Evolutionary conservation across 108 stramenopile genomes (phyloP), one percentile per base, ranked within the genome.

Genomic region (Schizochytrium sp.): DNA sequence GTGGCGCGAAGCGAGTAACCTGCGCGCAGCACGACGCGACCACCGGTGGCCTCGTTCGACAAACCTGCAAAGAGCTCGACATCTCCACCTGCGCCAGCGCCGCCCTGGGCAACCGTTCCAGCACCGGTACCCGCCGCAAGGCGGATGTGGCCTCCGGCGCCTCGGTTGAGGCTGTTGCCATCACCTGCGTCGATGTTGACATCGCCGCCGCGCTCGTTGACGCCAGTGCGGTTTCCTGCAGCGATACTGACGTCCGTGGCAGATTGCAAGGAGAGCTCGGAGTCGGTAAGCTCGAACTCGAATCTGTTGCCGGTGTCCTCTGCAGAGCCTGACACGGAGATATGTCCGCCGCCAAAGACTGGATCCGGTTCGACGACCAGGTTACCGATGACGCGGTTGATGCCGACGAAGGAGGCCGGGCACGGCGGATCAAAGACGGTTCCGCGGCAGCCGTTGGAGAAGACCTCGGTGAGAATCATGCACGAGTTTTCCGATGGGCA

Each of bases 381-480:
- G 88, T 93, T 94, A 4, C 93, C 93, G 34, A 93, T 87, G 14
- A 94, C 60, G 8, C 91, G 91, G 34, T 94, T 94, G 44, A 93
- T 91, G 51, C 87, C 51, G 12, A 94, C 93, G 44, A 91, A 92
- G 58, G 72, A 63, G 5, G 60, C 57, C 41, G 93, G 93, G 58
- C 93, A 94, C 14, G 93, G 93, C 14, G 91, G 72, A 29, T 93
- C 93, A 48, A 94, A 94, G 44, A 94, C 92, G 44, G 92, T 89
- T 8, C 93, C 93, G 0, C 90, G 76, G 92, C 93, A 94, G 72
- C 92, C 92, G 18, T 57, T 87, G 60, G 87, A 58, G 48, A 93
- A 93, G 34, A 92, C 91, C 29, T 94, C 93, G 6, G 93, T 89
- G 18, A 94, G 60, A 5, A 92, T 92, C 87, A 93, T 76, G 88